A percentile compares a stretch with the other conserved stretches of the same genome.
These are phyloP conservation scores for Posidonia oceanica DNA, from an alignment of 116 monocot genomes.

Conservation along the genomic window DNA sequence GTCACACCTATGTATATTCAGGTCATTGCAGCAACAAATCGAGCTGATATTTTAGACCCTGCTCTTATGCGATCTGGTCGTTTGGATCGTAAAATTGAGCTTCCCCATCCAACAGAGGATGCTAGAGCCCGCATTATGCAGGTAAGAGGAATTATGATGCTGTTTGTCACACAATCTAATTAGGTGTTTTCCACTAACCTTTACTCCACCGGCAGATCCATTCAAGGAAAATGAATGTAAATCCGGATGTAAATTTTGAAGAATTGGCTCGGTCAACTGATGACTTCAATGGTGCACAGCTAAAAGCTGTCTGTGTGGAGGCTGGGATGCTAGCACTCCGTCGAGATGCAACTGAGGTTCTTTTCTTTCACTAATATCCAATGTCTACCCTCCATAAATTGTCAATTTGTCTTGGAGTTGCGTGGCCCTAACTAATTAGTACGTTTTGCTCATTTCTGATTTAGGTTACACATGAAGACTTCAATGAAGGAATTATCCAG, in stretches of 20 bases:
- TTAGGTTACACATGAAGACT: slow-evolving; percentile 93
- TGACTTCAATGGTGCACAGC: slow-evolving; percentile 87
- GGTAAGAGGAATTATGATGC: slow-evolving; percentile 15
- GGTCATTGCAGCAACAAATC: slow-evolving; percentile 95
- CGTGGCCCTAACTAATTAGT: too few relatives aligned
- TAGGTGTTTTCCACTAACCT: not conserved
- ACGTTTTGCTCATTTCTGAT: not conserved
- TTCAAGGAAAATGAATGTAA: slow-evolving; percentile 96
- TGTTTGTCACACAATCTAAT: not conserved
- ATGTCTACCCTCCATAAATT: too few relatives aligned
- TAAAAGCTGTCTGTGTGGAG: slow-evolving; percentile 91
- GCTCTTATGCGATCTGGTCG: slow-evolving; percentile 94
- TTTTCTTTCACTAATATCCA: not conserved
- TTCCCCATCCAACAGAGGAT: slow-evolving; percentile 84
- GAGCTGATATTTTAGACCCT: slow-evolving; percentile 94
- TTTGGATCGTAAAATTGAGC: slow-evolving; percentile 87
- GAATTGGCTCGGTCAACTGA: slow-evolving; percentile 93
- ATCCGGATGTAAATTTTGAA: slow-evolving; percentile 98
- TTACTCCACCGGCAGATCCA: slow-evolving; percentile 46
- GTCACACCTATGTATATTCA: slow-evolving; percentile 10
- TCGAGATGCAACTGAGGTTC: slow-evolving; percentile 88
- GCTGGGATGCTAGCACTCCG: slow-evolving; percentile 90
- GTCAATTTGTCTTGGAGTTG: too few relatives aligned
- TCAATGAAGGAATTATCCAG: slow-evolving; percentile 93
- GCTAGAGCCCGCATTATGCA: slow-evolving; percentile 86